Evolutionary conservation across 805 yeast species (phyloP), one percentile per base, ranked within the genome.

Genomic region (Saccharomycopsis amapae): DNA sequence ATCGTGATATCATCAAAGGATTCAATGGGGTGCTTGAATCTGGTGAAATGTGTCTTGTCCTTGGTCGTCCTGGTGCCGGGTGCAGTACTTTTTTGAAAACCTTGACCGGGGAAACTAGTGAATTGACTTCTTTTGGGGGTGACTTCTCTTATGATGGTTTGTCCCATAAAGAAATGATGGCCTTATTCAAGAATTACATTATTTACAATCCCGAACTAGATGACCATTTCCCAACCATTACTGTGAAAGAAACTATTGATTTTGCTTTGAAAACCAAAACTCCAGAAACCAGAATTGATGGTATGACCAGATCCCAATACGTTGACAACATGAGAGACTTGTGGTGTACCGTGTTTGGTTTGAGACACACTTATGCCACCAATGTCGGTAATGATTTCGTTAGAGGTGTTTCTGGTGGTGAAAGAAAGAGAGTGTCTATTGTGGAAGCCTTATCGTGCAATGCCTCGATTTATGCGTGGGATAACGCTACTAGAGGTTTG

Each of bases 1-100:
- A 37, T 24, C 30, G 46, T 26, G 41, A 38, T 19, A 18, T 70
- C 42, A 66, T 70, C 44, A 65, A 63, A 52, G 60, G 67, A 45
- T 61, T 65, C 52, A 59, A 66, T 28, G 74, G 74, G 63, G 64
- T 69, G 32, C 62, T 63, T 18, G 67, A 63, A 53, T 62, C 71
- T 15, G 80, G 79, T 52, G 75, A 72, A 53, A 64, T 81, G 39
- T 72, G 82, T 5, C 82, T 81, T 41, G 87, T 81, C 13, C 63
- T 81, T 47, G 88, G 88, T 42, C 72, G 84, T 62, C 87, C 87
- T 1, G 87, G 87, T 56, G 76, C 86, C n/a, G 87, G 88, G 53
- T 81, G 87, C 60, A 73, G 85, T 2, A 79, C 87, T 0, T 64
- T 80, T 41, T 65, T 81, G 55, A 79, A 79, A 55, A 72, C 83